phyloP scores from a whole-genome alignment of 2,329 filamentous ascomycete genomes.

The Periconia sp. region DNA sequence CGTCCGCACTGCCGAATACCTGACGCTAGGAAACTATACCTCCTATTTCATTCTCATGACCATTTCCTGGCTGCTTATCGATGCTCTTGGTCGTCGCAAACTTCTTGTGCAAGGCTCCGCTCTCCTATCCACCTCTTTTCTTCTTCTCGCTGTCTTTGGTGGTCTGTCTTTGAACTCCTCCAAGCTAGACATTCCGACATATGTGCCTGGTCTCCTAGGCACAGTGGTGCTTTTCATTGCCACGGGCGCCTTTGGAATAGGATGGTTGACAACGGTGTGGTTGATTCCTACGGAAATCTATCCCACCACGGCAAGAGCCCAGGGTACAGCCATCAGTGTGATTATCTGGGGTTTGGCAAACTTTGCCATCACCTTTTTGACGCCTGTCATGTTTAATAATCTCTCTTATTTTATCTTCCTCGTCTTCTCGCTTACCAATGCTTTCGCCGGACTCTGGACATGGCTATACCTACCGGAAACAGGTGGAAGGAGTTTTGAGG shows the following conservation, averaged over 20 bases:
- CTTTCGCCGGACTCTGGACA: conserved; percentile 62
- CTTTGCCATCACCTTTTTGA: conserved; percentile 63
- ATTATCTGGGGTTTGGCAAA: conserved; percentile 65
- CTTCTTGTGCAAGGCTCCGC: conserved; percentile 61
- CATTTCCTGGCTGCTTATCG: conserved; percentile 65
- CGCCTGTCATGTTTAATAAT: conserved; percentile 66
- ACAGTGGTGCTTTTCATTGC: conserved; percentile 61
- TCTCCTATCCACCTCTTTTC: conserved; percentile 56
- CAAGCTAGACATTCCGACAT: conserved; percentile 45
- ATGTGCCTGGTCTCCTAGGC: conserved; percentile 57
- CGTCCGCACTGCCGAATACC: conserved; percentile 58
- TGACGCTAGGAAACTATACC: conserved; percentile 66
- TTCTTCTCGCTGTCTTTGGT: conserved; percentile 60
- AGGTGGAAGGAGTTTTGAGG: conserved; percentile 64
- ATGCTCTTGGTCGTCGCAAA: conserved; percentile 60
- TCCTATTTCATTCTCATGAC: conserved; percentile 69
- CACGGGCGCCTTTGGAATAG: conserved; percentile 66
- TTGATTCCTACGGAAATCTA: conserved; percentile 66
- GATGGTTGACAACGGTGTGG: conserved; percentile 66
- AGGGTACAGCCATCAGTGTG: conserved; percentile 62
- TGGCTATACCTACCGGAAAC: conserved; percentile 61
- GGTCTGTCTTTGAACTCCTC: conserved; percentile 53
- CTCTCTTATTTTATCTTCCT: conserved; percentile 65
- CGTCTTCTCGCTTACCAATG: conserved; percentile 62
- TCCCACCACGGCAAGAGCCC: conserved; percentile 60